Evolutionary conservation across 139 green algal genomes (phyloP).

Genomic region (Pseudopediastrum boryanum): DNA sequence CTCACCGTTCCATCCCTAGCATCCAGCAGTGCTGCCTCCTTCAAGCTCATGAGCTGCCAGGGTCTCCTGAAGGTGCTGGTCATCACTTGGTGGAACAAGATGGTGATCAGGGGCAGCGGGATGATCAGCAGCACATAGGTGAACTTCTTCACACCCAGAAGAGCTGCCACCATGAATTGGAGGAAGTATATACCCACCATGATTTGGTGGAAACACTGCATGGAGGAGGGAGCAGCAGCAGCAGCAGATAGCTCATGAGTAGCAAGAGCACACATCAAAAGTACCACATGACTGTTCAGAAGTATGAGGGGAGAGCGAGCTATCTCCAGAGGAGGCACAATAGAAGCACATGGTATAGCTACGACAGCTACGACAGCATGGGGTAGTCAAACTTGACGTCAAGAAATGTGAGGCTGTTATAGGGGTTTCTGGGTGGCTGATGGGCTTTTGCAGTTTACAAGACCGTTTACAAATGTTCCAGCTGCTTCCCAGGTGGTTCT

Average conservation of each 20-base stretch:
- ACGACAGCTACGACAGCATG: too few relatives aligned
- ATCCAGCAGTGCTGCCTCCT: conserved; percentile 70
- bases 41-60: conserved; percentile 59
- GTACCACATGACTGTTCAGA: too few relatives aligned
- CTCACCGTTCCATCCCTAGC: too few relatives aligned
- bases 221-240: background rate
- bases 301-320: too few relatives aligned
- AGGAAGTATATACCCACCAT: conserved; percentile 67
- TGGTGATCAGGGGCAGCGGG: conserved; percentile 55
- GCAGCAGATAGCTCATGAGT: background rate
- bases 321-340: background rate
- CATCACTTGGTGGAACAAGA: conserved; percentile 49
- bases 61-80: conserved; percentile 56
- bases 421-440: background rate
- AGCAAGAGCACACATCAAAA: too few relatives aligned
- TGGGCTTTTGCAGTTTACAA: too few relatives aligned
- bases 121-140: conserved; percentile 45
- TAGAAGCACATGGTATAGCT: too few relatives aligned
- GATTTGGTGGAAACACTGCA: conserved; percentile 60
- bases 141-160: conserved; percentile 71
- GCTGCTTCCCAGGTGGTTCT: too few relatives aligned
- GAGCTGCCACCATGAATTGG: conserved; percentile 68
- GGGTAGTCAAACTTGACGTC: too few relatives aligned
- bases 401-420: background rate
- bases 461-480: too few relatives aligned